Percentiles rank a stretch among this genome's conserved stretches.
Conservation (phyloP, 768 basidiomycete genomes). For the Suillus variegatus region DNA sequence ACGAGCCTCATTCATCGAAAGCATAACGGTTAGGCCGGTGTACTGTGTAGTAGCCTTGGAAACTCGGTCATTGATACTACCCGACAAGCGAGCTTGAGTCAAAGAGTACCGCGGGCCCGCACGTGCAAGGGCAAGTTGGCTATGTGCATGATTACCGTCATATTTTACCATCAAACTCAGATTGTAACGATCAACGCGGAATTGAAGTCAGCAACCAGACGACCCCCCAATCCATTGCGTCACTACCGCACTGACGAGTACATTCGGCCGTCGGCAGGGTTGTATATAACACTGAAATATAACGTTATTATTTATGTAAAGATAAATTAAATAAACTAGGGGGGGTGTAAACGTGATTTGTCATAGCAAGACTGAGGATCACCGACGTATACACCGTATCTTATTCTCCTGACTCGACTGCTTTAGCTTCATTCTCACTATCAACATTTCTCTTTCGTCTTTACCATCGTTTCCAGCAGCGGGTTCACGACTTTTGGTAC, state of each 20-base stretch:
- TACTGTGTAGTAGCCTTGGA: not conserved
- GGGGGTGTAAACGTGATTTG: constrained; percentile 2
- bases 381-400: constrained; percentile 4
- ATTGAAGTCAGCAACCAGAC: constrained; percentile 4
- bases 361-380: constrained; percentile 4
- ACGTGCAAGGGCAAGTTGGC: not conserved
- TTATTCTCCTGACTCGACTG: constrained; percentile 10
- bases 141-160: not conserved
- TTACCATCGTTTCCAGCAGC: not conserved
- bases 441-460: not conserved
- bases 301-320: not conserved
- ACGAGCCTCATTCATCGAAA: not conserved
- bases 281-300: not conserved
- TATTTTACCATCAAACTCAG: constrained; percentile 7
- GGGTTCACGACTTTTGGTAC: not conserved
- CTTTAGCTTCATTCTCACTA: not conserved
- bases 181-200: constrained; percentile 9
- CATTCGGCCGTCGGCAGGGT: constrained; percentile 5
- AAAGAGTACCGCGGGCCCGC: constrained; percentile 6
- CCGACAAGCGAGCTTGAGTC: constrained; percentile 2
- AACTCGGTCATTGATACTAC: not conserved
- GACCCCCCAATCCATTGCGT: not conserved
- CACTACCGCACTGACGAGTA: constrained; percentile 5
- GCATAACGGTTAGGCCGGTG: too few species aligned
- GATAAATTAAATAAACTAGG: constrained; percentile 8